Base-by-base conservation (phyloP, 2,329 filamentous ascomycete genomes). In the Epichloe gansuensis region DNA sequence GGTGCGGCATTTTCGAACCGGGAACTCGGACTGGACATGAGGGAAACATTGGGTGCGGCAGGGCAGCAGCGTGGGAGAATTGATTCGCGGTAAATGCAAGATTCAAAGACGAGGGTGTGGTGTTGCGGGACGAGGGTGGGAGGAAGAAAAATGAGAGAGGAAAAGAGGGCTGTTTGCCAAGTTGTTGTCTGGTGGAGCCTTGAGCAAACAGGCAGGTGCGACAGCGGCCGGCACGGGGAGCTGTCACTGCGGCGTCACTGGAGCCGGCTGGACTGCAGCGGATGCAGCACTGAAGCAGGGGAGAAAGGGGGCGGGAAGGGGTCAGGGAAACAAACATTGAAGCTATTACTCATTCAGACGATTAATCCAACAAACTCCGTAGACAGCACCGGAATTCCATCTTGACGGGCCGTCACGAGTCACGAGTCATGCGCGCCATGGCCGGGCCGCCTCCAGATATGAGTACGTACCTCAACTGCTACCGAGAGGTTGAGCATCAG, bases 1-100 rank as follows among this genome's bases (percentile, higher is more conserved):
- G 63, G 64, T 75, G 76, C 73, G 75, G 74, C 75, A 78, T 78
- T 75, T 76, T 76, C 74, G 69, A 67, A 67, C 65, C 69, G 66
- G 66, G 65, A 65, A 66, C 69, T 68, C 70, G 71, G 69, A 65
- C 67, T 75, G 69, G 75, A 80, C 77, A 80, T 80, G 76, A 74
- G 75, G 71, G 69, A 67, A 69, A 75, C 77, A 80, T 80, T 68
- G 73, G 74, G 72, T 70, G 66, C 58, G 58, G 59, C 58, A 61
- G 59, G 52, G 58, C 58, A 56, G 57, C 57, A 53, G 56, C 58
- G 57, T 58, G 56, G 55, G 47, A 59, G 52, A 52, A 51, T 55
- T 52, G 55, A 58, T 59, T 58, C 57, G 59, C 52, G 55, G 56
- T 46, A 56, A 56, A 55, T 51, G 57, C 49, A 56, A 52, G 58